phyloP scores from a whole-genome alignment of 2,329 filamentous ascomycete genomes.

The Calonectria fujianensis region DNA sequence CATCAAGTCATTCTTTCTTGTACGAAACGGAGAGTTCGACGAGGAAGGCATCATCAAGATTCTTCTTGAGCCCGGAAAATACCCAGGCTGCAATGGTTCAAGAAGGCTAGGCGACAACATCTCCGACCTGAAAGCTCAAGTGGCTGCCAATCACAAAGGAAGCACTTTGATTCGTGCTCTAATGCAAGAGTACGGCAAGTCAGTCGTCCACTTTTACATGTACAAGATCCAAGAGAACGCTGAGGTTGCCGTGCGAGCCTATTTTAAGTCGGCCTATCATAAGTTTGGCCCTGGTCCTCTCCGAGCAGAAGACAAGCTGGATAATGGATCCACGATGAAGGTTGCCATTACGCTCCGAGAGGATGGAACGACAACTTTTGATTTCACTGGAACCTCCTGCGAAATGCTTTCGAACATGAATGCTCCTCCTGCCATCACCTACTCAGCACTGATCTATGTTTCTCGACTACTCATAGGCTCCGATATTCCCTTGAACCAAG shows the following conservation, averaged over 20 bases:
- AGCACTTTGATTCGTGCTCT: slow-evolving; percentile 80
- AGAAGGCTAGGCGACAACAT: slow-evolving; percentile 87
- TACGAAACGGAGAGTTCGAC: slow-evolving; percentile 50
- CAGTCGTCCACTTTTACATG: slow-evolving; percentile 90
- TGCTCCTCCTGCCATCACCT: slow-evolving; percentile 59
- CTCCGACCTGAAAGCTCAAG: slow-evolving; percentile 89
- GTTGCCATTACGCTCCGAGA: slow-evolving; percentile 80
- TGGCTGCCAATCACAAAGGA: slow-evolving; percentile 90
- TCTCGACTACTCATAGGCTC: slow-evolving; percentile 53
- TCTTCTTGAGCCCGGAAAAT: slow-evolving; percentile 65
- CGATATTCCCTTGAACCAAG: slow-evolving; percentile 57
- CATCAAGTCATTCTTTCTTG: slow-evolving; percentile 63
- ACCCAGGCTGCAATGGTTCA: slow-evolving; percentile 67
- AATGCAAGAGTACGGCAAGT: slow-evolving; percentile 85
- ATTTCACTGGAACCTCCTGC: slow-evolving; percentile 60
- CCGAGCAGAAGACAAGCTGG: slow-evolving; percentile 84
- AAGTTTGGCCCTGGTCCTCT: slow-evolving; percentile 1
- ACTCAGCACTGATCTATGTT: slow-evolving; percentile 58
- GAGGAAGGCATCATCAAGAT: slow-evolving; percentile 74
- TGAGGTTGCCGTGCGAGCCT: slow-evolving; percentile 81
- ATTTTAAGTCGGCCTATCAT: slow-evolving; percentile 74
- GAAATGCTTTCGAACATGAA: slow-evolving; percentile 61
- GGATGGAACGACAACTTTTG: slow-evolving; percentile 79
- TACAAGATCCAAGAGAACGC: slow-evolving; percentile 86
- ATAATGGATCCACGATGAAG: slow-evolving; percentile 81